Evolutionary conservation across 1,284 basidiomycete species (phyloP).

Genomic region (Malassezia globosa): DNA sequence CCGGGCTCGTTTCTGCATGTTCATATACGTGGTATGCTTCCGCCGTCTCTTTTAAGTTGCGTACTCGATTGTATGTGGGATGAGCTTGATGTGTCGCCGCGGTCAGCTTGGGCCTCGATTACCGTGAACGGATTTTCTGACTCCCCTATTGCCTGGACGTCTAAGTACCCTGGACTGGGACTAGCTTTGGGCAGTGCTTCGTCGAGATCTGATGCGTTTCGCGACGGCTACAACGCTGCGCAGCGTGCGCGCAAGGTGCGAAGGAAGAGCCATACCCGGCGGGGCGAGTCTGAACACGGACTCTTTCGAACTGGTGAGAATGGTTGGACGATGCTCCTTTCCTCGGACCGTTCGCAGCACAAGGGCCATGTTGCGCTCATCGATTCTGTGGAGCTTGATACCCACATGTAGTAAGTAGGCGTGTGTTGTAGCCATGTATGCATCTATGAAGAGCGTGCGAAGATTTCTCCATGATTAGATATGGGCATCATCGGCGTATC

Average conservation of each 20-base stretch:
- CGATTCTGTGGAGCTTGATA: conserved; percentile 16
- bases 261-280: conserved; percentile 10
- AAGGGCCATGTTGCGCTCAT: background rate
- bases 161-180: conserved; percentile 13
- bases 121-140: conserved; percentile 25
- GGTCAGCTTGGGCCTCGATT: conserved; percentile 16
- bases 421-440: background rate
- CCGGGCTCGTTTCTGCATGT: background rate
- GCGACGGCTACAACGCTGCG: background rate
- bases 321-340: conserved; percentile 11
- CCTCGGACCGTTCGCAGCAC: background rate
- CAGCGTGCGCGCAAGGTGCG: conserved; percentile 5
- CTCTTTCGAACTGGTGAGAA: conserved; percentile 15
- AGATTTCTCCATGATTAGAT: background rate
- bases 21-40: background rate
- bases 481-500: no score
- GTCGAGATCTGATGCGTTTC: background rate
- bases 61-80: background rate
- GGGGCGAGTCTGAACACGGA: conserved; percentile 16
- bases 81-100: no score
- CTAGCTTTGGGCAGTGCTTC: conserved; percentile 4
- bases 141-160: conserved; percentile 28
- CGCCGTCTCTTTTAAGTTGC: background rate
- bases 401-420: conserved; percentile 6
- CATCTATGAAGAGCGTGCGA: background rate